Percentiles rank a stretch among this genome's conserved stretches.
Conservation (phyloP, 345 rosid species). For the Populus deltoides region DNA sequence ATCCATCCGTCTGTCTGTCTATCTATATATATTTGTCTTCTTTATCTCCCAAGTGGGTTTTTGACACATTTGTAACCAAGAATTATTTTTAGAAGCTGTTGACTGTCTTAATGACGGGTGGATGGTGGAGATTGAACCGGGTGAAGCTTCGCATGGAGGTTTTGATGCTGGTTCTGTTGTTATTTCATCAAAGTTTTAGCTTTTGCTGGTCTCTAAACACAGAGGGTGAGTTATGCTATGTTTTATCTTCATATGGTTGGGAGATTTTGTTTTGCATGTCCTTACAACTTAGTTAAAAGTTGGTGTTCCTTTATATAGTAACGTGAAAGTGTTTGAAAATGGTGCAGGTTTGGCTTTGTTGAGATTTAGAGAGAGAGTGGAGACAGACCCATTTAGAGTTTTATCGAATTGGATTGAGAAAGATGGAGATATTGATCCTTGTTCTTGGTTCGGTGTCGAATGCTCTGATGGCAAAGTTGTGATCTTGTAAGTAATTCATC, state of each 20-base stretch:
- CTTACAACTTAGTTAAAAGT: not conserved
- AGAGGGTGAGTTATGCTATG: constrained; percentile 41
- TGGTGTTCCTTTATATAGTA: not conserved
- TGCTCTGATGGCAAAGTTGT: constrained; percentile 69
- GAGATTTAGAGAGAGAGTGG: constrained; percentile 60
- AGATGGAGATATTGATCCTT: constrained; percentile 44
- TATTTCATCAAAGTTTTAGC: constrained; percentile 29
- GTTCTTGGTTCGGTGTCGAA: constrained; percentile 80
- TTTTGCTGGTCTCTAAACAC: constrained; percentile 47
- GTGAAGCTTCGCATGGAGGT: constrained; percentile 18
- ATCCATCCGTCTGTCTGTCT: no score
- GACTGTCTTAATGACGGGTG: constrained; percentile 15
- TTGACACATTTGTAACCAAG: not conserved
- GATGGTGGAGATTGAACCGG: constrained; percentile 19
- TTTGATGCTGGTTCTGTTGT: constrained; percentile 18
- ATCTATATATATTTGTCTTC: not conserved
- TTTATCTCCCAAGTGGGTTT: not conserved
- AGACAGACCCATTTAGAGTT: constrained; percentile 67
- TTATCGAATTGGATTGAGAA: constrained; percentile 55
- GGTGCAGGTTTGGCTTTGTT: constrained; percentile 57
- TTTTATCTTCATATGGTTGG: not conserved
- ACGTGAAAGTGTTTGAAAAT: no score
- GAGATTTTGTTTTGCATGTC: constrained; percentile 1
- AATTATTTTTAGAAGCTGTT: not conserved
- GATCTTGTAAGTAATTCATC: constrained; percentile 50